Percentiles rank a stretch among this genome's conserved stretches.
Evolutionary conservation across 1,284 basidiomycete species (phyloP).

Genomic region (Athelia sp.): DNA sequence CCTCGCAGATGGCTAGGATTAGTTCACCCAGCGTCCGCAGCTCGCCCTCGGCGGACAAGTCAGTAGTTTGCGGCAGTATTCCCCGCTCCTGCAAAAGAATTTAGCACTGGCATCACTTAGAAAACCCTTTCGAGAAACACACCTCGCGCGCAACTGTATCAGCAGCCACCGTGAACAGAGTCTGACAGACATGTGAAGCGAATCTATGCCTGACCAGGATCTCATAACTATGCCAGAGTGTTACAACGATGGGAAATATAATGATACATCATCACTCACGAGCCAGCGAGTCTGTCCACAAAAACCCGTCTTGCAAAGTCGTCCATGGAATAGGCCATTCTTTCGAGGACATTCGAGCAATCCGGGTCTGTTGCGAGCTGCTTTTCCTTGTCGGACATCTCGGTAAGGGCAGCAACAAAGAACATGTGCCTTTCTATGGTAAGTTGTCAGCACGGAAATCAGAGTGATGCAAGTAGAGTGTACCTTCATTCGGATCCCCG

Average conservation of each 20-base stretch:
- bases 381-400: constrained; percentile 84
- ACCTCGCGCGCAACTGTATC: constrained; percentile 83
- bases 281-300: constrained; percentile 78
- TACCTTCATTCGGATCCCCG: constrained; percentile 73
- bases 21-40: constrained; percentile 72
- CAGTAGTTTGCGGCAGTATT: constrained; percentile 49
- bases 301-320: constrained; percentile 89
- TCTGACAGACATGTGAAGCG: constrained; percentile 91
- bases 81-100: constrained; percentile 47
- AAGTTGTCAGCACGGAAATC: too few relatives aligned
- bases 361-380: constrained; percentile 90
- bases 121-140: background rate
- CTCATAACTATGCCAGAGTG: constrained; percentile 50
- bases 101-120: background rate
- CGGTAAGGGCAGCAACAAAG: constrained; percentile 77
- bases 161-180: constrained; percentile 69
- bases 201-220: constrained; percentile 75
- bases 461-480: constrained; percentile 14
- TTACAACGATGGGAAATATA: constrained; percentile 2
- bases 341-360: constrained; percentile 82
- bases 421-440: constrained; percentile 74
- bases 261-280: constrained; percentile 48
- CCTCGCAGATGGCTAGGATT: constrained; percentile 61
- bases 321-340: constrained; percentile 88
- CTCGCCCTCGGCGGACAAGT: constrained; percentile 52